Conservation (phyloP, 164 flowering plant species). For the Magnolia sinica region DNA sequence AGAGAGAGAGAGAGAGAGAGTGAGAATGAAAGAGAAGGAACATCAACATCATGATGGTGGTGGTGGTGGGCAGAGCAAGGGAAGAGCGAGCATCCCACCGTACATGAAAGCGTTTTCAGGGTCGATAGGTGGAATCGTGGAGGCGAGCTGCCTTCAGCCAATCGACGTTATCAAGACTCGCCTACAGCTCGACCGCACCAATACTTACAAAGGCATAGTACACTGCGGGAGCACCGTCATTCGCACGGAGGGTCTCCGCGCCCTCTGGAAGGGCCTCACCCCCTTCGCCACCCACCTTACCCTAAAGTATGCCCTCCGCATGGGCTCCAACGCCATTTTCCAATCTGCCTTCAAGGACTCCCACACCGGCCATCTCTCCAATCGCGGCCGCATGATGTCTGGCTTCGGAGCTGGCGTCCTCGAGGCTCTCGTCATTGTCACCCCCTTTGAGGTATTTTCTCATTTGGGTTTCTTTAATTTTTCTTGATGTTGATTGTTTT, state of each 20-base stretch:
- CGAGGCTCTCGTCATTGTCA: slow-evolving; percentile 90
- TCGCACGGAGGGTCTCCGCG: slow-evolving; percentile 76
- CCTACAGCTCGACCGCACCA: slow-evolving; percentile 75
- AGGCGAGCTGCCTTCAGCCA: slow-evolving; percentile 88
- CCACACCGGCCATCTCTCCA: slow-evolving; percentile 64
- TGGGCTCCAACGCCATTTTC: slow-evolving; percentile 92
- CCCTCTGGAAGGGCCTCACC: slow-evolving; percentile 95
- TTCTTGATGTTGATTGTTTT: no score
- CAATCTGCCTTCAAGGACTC: slow-evolving; percentile 78
- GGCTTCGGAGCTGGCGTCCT: slow-evolving; percentile 97
- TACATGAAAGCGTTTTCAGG: slow-evolving; percentile 94
- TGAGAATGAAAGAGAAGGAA: neutral
- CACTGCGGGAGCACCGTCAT: slow-evolving; percentile 78
- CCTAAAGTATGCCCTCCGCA: slow-evolving; percentile 80
- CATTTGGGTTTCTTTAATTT: neutral
- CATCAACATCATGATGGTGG: no score
- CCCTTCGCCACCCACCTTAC: slow-evolving; percentile 97
- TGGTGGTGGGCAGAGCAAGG: neutral
- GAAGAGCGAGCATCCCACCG: slow-evolving; percentile 46
- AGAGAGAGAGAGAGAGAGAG: no score
- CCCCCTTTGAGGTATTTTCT: slow-evolving; percentile 74
- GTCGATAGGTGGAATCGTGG: slow-evolving; percentile 81
- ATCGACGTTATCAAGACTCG: slow-evolving; percentile 96
- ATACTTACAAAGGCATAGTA: slow-evolving; percentile 69
- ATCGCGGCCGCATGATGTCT: slow-evolving; percentile 50